These are phyloP conservation scores for Penicillium brasilianum DNA, from an alignment of 2,329 filamentous ascomycete genomes.

Conservation along the genomic window DNA sequence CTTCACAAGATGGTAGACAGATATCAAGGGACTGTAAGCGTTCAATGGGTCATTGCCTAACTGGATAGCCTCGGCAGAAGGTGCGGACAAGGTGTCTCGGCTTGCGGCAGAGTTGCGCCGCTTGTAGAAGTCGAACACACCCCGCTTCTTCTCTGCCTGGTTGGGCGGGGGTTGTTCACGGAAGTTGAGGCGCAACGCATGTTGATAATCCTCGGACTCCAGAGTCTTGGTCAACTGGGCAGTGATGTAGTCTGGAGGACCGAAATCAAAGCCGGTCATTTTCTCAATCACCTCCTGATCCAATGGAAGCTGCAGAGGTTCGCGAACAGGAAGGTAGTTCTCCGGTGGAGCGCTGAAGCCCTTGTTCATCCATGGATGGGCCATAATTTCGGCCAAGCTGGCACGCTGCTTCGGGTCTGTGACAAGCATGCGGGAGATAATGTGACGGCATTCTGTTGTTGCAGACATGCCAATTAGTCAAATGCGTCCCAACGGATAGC, in stretches of 20 bases:
- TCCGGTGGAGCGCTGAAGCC: conserved; percentile 86
- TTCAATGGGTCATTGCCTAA: conserved; percentile 87
- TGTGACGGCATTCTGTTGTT: conserved; percentile 80
- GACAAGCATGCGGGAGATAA: conserved; percentile 93
- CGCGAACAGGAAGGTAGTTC: conserved; percentile 82
- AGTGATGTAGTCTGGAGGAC: conserved; percentile 80
- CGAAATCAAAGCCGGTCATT: conserved; percentile 99
- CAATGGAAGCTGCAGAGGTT: conserved; percentile 82
- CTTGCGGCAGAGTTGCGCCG: conserved; percentile 82
- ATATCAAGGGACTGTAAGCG: conserved; percentile 88
- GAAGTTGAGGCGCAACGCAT: conserved; percentile 74
- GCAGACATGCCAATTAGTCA: conserved; percentile 5
- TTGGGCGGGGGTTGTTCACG: conserved; percentile 66
- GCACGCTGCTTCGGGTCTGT: conserved; percentile 89
- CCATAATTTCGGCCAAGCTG: conserved; percentile 88
- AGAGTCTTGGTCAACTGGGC: conserved; percentile 82
- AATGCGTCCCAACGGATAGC: not conserved
- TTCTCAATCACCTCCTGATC: conserved; percentile 83
- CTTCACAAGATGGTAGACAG: conserved; percentile 93
- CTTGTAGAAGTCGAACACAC: conserved; percentile 98
- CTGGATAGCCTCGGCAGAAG: conserved; percentile 84
- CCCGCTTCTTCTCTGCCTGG: conserved; percentile 77
- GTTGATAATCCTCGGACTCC: conserved; percentile 92
- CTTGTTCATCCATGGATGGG: conserved; percentile 94
- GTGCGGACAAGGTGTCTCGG: conserved; percentile 79